phyloP scores from a whole-genome alignment of 1,139 yeast species.

The Magnusiomyces fungicola region DNA sequence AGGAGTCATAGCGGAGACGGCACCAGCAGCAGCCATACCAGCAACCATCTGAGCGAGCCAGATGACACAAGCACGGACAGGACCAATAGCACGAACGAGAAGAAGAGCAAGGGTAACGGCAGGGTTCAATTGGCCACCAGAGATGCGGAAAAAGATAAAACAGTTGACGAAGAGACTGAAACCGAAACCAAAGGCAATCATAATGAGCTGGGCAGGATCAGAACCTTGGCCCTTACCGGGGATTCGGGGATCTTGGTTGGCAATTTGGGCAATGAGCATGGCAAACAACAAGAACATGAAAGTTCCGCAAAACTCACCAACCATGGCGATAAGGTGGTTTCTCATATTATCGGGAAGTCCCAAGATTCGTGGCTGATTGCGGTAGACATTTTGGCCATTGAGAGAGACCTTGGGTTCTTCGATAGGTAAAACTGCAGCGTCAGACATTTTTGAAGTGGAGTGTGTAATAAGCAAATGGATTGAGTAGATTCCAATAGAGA shows the following conservation, averaged over 20 bases:
- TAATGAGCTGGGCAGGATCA: slow-evolving; percentile 60
- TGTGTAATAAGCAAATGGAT: not conserved
- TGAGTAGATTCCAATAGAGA: not conserved
- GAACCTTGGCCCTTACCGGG: slow-evolving; percentile 38
- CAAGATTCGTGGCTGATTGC: slow-evolving; percentile 11
- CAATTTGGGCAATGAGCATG: slow-evolving; percentile 75
- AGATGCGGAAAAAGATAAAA: slow-evolving; percentile 66
- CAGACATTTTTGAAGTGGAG: slow-evolving; percentile 1
- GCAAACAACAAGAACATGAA: slow-evolving; percentile 80
- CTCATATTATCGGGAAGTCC: slow-evolving; percentile 39
- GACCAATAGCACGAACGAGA: slow-evolving; percentile 65
- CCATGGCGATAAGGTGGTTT: slow-evolving; percentile 47
- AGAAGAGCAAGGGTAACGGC: slow-evolving; percentile 73
- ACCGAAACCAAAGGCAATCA: slow-evolving; percentile 86
- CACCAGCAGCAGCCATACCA: slow-evolving; percentile 92
- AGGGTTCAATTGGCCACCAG: slow-evolving; percentile 90
- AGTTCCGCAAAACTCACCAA: slow-evolving; percentile 79
- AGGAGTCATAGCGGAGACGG: slow-evolving; percentile 81
- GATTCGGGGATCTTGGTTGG: slow-evolving; percentile 56
- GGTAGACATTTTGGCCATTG: not conserved
- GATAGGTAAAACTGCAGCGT: not conserved
- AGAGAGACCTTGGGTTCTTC: slow-evolving; percentile 2
- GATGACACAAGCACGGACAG: slow-evolving; percentile 62
- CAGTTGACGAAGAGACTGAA: slow-evolving; percentile 75
- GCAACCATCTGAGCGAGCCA: slow-evolving; percentile 65